Base-by-base conservation (phyloP, 352 stramenopile species). In the Phytophthora meadii region DNA sequence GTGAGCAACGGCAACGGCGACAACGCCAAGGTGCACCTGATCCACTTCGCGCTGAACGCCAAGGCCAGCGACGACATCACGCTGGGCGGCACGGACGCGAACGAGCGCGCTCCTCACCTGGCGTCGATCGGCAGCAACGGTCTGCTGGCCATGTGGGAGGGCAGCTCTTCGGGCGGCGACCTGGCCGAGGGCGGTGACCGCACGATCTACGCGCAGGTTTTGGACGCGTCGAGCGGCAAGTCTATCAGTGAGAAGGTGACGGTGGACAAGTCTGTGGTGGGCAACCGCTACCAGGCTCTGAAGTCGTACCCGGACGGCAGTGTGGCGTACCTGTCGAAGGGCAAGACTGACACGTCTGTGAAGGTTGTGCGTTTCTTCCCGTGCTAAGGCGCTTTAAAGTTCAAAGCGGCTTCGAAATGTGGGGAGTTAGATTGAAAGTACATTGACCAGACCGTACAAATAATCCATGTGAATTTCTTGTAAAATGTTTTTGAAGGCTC, bases 211-310 rank as follows among this genome's bases (percentile, higher is more conserved):
- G 67, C 77, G 19, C 81, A 89, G 56, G 72, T 86, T 19, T 63
- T 72, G 12, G 72, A 81, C 39, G 53, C 78, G 12, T 70, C 54
- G 10, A 68, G 77, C n/a, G 78, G 78, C 40, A 54, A 68, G 17
- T 37, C 73, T 25, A 73, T 87, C 59, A 84, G 81, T 50, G 65
- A 75, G 2, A 77, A 76, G n/a, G 68, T 79, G 30, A 77, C 70
- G 14, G 71, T 89, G n/a, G 74, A 76, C 40, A 67, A 56, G 8
- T 64, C 62, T 9, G 69, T 88, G 44, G 60, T 76, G 50, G 81
- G 81, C 61, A 90, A 90, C 64, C 72, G 79, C 9, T 90, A 87
- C 74, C 79, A 88, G 66, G 81, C 77, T 32, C 68, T 90, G 54
- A 83, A 79, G 45, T 54, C 53, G 30, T 86, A 67, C 60, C 73